A percentile compares a stretch with the other conserved stretches of the same genome.
phyloP scores from a whole-genome alignment of 176 grass and related monocot species.

The Bromus sterilis region DNA sequence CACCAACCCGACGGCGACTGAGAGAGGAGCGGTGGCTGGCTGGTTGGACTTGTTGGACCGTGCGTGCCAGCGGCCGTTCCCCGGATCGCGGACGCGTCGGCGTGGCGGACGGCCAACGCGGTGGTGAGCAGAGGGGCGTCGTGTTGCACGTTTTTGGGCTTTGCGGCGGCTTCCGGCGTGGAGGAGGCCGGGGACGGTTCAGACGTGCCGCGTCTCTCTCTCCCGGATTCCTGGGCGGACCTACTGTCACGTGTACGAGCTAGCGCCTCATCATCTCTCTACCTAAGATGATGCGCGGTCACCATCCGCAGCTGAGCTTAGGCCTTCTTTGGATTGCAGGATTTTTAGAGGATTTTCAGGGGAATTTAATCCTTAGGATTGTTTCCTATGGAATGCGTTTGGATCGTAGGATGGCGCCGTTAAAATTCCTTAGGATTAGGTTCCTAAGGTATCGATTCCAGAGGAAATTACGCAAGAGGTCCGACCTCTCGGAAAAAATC shows the following conservation, averaged over 20 bases:
- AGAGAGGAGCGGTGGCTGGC: too few species aligned
- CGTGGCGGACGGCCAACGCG: not conserved
- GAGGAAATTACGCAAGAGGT: too few species aligned
- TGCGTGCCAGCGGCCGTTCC: not conserved
- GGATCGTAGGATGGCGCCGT: too few species aligned
- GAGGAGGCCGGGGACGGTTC: not conserved
- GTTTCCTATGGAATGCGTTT: too few species aligned
- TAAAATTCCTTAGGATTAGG: too few species aligned
- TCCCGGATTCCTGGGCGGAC: constrained; percentile 11
- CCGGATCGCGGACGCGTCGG: constrained; percentile 5
- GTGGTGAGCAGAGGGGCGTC: not conserved
- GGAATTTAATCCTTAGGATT: too few species aligned
- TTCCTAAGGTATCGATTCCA: too few species aligned
- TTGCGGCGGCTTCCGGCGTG: not conserved
- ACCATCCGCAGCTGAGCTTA: not conserved
- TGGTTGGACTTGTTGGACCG: not conserved
- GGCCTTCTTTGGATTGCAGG: too few species aligned
- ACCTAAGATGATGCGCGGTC: too few species aligned
- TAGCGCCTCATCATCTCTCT: too few species aligned
- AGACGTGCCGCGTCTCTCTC: not conserved
- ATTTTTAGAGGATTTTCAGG: too few species aligned
- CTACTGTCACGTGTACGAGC: not conserved
- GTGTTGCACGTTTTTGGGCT: constrained; percentile 33
- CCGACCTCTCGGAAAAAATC: too few species aligned
- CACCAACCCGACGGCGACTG: not conserved